A percentile compares a stretch with the other conserved stretches of the same genome.
Evolutionary conservation across 768 basidiomycete species (phyloP).

Genomic region (Myochromella boudieri): DNA sequence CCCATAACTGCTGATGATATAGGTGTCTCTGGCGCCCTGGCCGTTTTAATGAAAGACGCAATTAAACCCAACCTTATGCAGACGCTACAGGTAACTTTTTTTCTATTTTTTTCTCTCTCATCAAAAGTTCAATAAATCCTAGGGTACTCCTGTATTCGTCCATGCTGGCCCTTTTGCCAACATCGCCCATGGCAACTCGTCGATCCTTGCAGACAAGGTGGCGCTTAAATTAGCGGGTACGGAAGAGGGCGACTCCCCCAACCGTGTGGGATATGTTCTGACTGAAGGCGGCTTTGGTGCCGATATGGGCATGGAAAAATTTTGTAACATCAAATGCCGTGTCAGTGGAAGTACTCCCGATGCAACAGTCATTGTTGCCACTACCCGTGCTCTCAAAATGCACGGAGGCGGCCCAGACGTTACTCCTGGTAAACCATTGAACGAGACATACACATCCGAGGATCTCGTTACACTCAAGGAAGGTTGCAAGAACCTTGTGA

Average conservation of each 20-base stretch:
- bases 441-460: constrained; percentile 93
- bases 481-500: constrained; percentile 90
- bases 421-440: constrained; percentile 90
- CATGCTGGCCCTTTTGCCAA: constrained; percentile 99
- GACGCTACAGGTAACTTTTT: constrained; percentile 68
- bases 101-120: too few species aligned
- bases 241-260: constrained; percentile 83
- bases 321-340: constrained; percentile 99
- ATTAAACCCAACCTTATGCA: constrained; percentile 99
- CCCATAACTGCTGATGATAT: constrained; percentile 96
- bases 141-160: constrained; percentile 98
- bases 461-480: constrained; percentile 85
- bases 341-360: constrained; percentile 91
- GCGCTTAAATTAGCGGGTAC: constrained; percentile 96
- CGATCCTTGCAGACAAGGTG: constrained; percentile 95
- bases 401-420: constrained; percentile 98
- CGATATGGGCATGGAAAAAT: constrained; percentile 99
- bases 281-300: constrained; percentile 99
- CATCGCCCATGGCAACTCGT: constrained; percentile 98
- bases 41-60: constrained; percentile 97
- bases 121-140: neutral
- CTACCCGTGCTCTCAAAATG: constrained; percentile 98
- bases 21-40: constrained; percentile 91
- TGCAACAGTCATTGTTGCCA: constrained; percentile 94
- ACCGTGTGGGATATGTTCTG: constrained; percentile 89